Percentiles rank a stretch among this genome's conserved stretches.
These are phyloP conservation scores for Coniella vitis DNA, from an alignment of 2,329 filamentous ascomycete species.

Conservation along the genomic window DNA sequence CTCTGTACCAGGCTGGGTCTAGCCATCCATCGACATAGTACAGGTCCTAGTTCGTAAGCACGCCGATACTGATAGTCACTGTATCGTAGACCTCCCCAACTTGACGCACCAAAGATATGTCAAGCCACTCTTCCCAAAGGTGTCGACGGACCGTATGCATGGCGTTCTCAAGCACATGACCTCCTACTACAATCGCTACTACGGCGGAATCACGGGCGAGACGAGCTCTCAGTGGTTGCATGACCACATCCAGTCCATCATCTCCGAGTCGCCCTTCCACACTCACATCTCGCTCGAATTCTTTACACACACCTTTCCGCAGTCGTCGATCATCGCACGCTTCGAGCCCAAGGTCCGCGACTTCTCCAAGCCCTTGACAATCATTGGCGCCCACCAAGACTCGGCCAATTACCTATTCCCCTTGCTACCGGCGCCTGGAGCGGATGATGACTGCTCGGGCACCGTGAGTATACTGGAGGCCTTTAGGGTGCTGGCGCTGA, in stretches of 20 bases:
- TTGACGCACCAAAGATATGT: conserved; percentile 46
- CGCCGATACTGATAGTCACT: background rate
- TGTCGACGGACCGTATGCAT: conserved; percentile 59
- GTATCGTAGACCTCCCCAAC: conserved; percentile 26
- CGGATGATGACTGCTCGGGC: conserved; percentile 67
- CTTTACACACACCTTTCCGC: conserved; percentile 62
- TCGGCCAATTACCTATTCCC: conserved; percentile 68
- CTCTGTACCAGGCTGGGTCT: too few species aligned
- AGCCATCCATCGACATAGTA: too few species aligned
- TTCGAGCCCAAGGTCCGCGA: conserved; percentile 39
- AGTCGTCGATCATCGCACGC: conserved; percentile 65
- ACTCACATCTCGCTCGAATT: conserved; percentile 34
- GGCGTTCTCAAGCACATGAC: conserved; percentile 57
- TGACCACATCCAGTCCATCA: conserved; percentile 29
- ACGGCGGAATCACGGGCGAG: conserved; percentile 29
- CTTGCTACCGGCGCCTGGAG: conserved; percentile 61
- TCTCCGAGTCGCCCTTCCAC: conserved; percentile 27
- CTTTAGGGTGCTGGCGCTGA: conserved; percentile 55
- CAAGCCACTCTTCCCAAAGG: conserved; percentile 46
- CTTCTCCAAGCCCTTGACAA: conserved; percentile 29
- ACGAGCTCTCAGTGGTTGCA: conserved; percentile 29
- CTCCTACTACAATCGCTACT: conserved; percentile 55
- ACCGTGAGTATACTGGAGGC: conserved; percentile 70
- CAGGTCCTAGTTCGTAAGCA: too few species aligned
- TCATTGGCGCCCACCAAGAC: conserved; percentile 67